These are phyloP conservation scores for Fusarium sp. DNA, from an alignment of 2,329 filamentous ascomycete genomes.

Conservation along the genomic window DNA sequence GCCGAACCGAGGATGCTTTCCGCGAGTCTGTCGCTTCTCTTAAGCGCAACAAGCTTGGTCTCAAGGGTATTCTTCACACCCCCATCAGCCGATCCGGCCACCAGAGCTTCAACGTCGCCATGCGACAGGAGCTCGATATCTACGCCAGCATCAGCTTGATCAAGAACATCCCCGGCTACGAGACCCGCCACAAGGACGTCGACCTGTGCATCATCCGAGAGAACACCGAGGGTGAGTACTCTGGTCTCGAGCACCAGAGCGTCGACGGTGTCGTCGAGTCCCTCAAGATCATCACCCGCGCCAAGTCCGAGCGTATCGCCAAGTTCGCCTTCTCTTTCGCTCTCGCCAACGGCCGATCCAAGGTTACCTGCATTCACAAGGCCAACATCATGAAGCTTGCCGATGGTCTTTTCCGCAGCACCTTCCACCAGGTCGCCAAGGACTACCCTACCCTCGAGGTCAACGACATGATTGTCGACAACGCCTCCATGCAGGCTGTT, in stretches of 20 bases:
- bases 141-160: conserved; percentile 97
- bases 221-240: conserved; percentile 99
- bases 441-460: conserved; percentile 95
- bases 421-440: conserved; percentile 91
- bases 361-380: conserved; percentile 99
- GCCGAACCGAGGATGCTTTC: conserved; percentile 94
- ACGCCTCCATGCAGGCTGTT: conserved; percentile 99
- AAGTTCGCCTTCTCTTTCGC: conserved; percentile 99
- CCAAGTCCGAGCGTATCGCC: conserved; percentile 98
- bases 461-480: conserved; percentile 99
- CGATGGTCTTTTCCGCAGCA: conserved; percentile 98
- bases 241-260: conserved; percentile 97
- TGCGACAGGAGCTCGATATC: conserved; percentile 99
- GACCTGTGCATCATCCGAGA: conserved; percentile 99
- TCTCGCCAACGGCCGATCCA: conserved; percentile 97
- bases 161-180: conserved; percentile 99
- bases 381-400: conserved; percentile 99
- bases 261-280: conserved; percentile 97
- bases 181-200: conserved; percentile 96
- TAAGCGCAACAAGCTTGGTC: conserved; percentile 97
- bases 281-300: conserved; percentile 99
- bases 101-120: conserved; percentile 99
- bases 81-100: conserved; percentile 96
- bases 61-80: conserved; percentile 99
- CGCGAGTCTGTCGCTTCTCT: conserved; percentile 94